Conservation (phyloP, 2,329 filamentous ascomycete genomes). For the Teratosphaeria gauchensis region DNA sequence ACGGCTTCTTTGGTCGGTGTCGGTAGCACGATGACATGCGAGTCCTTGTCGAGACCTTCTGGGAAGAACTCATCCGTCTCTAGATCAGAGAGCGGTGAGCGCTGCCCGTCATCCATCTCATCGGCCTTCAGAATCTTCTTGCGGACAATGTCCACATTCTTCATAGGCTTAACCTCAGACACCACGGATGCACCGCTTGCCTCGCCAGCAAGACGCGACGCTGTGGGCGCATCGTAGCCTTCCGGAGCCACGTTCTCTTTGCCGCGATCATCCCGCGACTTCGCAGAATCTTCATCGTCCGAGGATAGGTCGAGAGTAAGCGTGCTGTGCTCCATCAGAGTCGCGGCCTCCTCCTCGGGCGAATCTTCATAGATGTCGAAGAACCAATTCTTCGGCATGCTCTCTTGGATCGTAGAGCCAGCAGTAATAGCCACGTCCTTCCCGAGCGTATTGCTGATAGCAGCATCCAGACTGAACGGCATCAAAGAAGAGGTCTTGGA, state of each 20-base stretch:
- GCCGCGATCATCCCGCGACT: conserved; percentile 51
- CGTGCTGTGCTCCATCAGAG: conserved; percentile 84
- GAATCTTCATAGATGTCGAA: conserved; percentile 95
- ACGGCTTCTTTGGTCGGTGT: conserved; percentile 5
- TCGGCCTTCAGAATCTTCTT: conserved; percentile 17
- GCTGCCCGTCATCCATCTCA: conserved; percentile 27
- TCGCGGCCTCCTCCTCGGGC: conserved; percentile 80
- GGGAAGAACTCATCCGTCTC: conserved; percentile 27
- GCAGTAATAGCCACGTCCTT: conserved; percentile 12
- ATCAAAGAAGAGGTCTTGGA: conserved; percentile 32
- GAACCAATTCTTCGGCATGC: conserved; percentile 58
- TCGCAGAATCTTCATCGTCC: conserved; percentile 62
- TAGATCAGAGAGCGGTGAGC: conserved; percentile 25
- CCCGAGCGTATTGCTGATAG: conserved; percentile 64
- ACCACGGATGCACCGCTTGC: background rate
- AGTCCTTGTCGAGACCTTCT: conserved; percentile 24
- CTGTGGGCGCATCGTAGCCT: conserved; percentile 27
- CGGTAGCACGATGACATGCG: conserved; percentile 19
- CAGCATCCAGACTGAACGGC: conserved; percentile 78
- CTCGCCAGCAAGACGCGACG: conserved; percentile 10
- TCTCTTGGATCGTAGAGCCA: conserved; percentile 47
- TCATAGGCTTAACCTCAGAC: conserved; percentile 2
- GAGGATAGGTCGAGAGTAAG: conserved; percentile 80
- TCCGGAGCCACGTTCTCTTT: conserved; percentile 89
- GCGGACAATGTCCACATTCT: conserved; percentile 20